Base-by-base conservation (phyloP, 2,329 filamentous ascomycete genomes). In the Dryadomyces quercivorus region DNA sequence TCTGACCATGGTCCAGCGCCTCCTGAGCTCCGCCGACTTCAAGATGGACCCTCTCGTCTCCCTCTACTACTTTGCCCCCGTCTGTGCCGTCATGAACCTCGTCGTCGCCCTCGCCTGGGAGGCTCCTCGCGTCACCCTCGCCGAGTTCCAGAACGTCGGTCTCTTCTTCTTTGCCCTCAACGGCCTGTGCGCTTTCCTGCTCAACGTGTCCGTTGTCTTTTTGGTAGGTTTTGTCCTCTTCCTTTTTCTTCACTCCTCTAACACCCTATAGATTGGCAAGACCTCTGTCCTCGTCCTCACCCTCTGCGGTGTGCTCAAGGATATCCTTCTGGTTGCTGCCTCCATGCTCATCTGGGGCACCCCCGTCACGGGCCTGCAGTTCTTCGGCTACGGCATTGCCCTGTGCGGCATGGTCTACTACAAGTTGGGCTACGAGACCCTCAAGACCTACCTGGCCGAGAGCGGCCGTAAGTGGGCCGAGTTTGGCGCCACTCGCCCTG, bases 1-100 rank as follows among this genome's bases (percentile, higher is more conserved):
- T 64, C 77, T 93, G 57, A 88, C 86, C 73, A 84, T 93, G 83
- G 86, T 93, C 53, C 84, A 92, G 75, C 83, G 84, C 57, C 77
- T 93, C 48, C 80, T 93, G 62, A 90, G 84, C 74, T 87, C 84
- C 45, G 77, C 84, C 51, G 87, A 92, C 71, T 92, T 86, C 80
- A 92, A 92, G 80, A 93, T 93, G 88, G 88, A 93, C 68, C 88
- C 88, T 18, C 75, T 93, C 21, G 88, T 93, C 54, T 93, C 88
- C 34, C 80, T 93, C 13, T 93, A 93, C 79, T 93, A 93, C 76
- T 93, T 91, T 63, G 88, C 88, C 2, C 88, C 88, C 16, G 82
- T 89, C 55, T 93, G 88, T 70, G 88, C 88, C 50, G 72, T 80
- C 66, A 90, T 93, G 82, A 93, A 93, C 74, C 80, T 84, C 61